Conservation (phyloP, 805 yeast genomes). For the Saccharomycopsis sp. region DNA sequence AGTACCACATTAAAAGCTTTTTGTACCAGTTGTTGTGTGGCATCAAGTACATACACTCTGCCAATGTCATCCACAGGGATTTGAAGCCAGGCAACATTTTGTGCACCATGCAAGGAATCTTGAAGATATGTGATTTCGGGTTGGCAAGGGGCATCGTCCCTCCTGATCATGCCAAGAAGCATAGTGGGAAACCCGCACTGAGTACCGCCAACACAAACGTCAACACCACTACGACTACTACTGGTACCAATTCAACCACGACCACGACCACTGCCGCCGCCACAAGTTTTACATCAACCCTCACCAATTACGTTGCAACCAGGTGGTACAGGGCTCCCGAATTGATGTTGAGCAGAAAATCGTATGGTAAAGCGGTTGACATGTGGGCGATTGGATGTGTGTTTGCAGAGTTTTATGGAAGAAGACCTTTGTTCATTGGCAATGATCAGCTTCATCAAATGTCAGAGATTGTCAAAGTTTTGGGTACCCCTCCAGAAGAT, state of each 20-base stretch:
- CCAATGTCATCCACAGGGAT: slow-evolving; percentile 87
- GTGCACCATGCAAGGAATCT: slow-evolving; percentile 60
- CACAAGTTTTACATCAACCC: slow-evolving; percentile 47
- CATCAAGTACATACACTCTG: slow-evolving; percentile 79
- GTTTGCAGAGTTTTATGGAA: slow-evolving; percentile 71
- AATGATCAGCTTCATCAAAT: slow-evolving; percentile 64
- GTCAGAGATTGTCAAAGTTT: slow-evolving; percentile 51
- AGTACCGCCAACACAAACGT: too few species aligned
- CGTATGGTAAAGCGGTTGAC: slow-evolving; percentile 65
- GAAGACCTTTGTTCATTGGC: slow-evolving; percentile 76
- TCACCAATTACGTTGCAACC: slow-evolving; percentile 71
- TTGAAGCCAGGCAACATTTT: slow-evolving; percentile 86
- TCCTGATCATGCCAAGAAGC: slow-evolving; percentile 21
- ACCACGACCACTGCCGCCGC: slow-evolving; percentile 57
- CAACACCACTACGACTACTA: too few species aligned
- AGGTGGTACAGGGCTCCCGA: slow-evolving; percentile 99
- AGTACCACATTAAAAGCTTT: slow-evolving; percentile 69
- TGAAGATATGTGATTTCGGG: slow-evolving; percentile 92
- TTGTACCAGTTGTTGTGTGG: slow-evolving; percentile 81
- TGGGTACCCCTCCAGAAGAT: slow-evolving; percentile 60
- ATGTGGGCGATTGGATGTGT: slow-evolving; percentile 95
- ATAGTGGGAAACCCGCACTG: background rate
- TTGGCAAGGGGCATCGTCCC: slow-evolving; percentile 67
- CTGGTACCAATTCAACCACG: too few species aligned
- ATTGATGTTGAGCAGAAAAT: slow-evolving; percentile 50